These are phyloP conservation scores for Glarea lozoyensis DNA, from an alignment of 495 filamentous ascomycete species.

Conservation along the genomic window DNA sequence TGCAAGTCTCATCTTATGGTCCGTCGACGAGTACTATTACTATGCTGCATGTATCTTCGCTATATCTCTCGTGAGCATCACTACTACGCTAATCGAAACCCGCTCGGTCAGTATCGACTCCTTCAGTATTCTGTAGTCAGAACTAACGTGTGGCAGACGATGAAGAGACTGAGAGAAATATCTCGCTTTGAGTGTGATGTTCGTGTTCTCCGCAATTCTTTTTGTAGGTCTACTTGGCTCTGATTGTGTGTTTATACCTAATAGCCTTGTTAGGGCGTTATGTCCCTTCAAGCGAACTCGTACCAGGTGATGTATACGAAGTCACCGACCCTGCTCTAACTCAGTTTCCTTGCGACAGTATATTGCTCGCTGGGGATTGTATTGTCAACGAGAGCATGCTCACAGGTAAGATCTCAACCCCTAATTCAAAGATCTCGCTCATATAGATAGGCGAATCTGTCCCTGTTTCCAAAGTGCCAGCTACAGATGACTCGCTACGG, in stretches of 20 bases:
- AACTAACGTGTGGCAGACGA: slow-evolving; percentile 48
- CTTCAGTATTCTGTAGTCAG: neutral
- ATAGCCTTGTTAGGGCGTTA: slow-evolving; percentile 56
- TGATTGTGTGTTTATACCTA: neutral
- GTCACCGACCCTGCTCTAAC: slow-evolving; percentile 89
- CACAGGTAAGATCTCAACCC: slow-evolving; percentile 50
- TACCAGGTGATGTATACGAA: slow-evolving; percentile 96
- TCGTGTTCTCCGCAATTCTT: slow-evolving; percentile 85
- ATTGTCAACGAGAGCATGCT: slow-evolving; percentile 99
- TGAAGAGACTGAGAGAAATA: slow-evolving; percentile 83
- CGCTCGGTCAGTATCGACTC: slow-evolving; percentile 50
- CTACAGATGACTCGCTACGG: slow-evolving; percentile 71
- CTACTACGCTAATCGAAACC: slow-evolving; percentile 82
- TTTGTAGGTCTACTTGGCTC: slow-evolving; percentile 56
- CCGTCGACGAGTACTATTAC: slow-evolving; percentile 91
- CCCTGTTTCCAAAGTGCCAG: slow-evolving; percentile 84
- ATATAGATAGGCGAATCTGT: slow-evolving; percentile 73
- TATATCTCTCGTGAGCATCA: slow-evolving; percentile 89
- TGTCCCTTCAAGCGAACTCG: slow-evolving; percentile 76
- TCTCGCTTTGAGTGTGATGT: slow-evolving; percentile 93
- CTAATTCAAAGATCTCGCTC: slow-evolving; percentile 7
- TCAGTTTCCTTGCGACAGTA: slow-evolving; percentile 90
- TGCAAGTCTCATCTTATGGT: slow-evolving; percentile 91
- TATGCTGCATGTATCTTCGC: slow-evolving; percentile 94
- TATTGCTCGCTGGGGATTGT: slow-evolving; percentile 87